Conservation (phyloP, 257 asterid genomes). For the Paulownia fortunei region DNA sequence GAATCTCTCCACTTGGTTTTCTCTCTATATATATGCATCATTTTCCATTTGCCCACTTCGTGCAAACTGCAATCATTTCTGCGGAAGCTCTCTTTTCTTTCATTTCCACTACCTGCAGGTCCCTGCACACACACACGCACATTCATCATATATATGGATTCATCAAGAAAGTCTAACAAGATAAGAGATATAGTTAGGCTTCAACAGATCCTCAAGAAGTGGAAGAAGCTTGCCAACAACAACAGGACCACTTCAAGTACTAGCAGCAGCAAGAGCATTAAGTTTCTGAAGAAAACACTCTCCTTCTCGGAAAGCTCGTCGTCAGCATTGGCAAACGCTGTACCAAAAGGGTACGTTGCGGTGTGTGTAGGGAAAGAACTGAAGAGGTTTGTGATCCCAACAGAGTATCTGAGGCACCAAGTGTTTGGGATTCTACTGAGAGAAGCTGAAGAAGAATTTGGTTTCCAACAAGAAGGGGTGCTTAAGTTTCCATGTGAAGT, state of each 20-base stretch:
- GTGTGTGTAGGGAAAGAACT: conserved; percentile 69
- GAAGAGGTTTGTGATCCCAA: conserved; percentile 75
- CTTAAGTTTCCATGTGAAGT: conserved; percentile 77
- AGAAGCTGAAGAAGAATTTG: conserved; percentile 89
- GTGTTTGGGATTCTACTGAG: conserved; percentile 62
- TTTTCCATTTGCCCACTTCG: not conserved
- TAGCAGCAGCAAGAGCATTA: conserved; percentile 48
- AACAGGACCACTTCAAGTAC: conserved; percentile 1
- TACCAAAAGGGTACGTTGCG: conserved; percentile 83
- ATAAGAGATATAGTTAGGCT: conserved; percentile 86
- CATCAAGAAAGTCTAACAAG: conserved; percentile 69
- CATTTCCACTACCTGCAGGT: not conserved
- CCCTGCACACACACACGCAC: not conserved
- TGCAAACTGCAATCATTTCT: not conserved
- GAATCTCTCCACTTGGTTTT: conserved; percentile 11
- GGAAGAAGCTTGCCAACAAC: conserved; percentile 71
- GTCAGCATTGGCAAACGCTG: not conserved
- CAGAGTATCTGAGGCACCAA: conserved; percentile 64
- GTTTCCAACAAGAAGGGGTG: conserved; percentile 83
- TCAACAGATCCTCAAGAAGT: conserved; percentile 82
- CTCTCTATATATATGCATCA: conserved; percentile 25
- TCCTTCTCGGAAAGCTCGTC: conserved; percentile 64
- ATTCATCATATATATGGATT: conserved; percentile 34
- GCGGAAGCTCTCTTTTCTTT: not conserved
- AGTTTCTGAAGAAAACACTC: conserved; percentile 81